These are phyloP conservation scores for Cucurbita maxima DNA, from an alignment of 306 rosid species.

Conservation along the genomic window DNA sequence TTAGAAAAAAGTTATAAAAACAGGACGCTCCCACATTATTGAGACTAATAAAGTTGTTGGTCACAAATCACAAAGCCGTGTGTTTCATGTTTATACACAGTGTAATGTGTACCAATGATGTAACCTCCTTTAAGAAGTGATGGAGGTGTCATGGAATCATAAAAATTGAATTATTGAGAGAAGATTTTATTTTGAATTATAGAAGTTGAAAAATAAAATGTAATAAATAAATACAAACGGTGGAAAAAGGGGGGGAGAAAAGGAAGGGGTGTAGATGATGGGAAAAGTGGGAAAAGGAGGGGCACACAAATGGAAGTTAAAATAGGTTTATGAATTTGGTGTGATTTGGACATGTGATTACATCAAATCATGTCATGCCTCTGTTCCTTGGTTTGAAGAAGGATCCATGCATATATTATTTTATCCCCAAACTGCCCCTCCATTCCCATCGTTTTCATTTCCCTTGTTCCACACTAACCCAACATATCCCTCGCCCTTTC, in stretches of 20 bases:
- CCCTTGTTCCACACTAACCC: conserved; percentile 9
- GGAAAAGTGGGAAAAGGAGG: neutral
- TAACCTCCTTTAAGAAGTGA: no score
- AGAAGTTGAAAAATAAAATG: no score
- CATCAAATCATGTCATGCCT: neutral
- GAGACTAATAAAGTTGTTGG: no score
- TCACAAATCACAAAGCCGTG: no score
- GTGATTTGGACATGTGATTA: neutral
- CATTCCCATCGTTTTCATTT: neutral
- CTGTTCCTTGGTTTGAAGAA: neutral
- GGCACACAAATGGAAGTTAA: neutral
- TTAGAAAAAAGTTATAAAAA: no score
- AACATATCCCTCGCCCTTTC: neutral
- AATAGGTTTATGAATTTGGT: neutral
- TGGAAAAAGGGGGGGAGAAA: no score
- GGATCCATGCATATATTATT: neutral
- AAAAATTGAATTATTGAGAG: no score
- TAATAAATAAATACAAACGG: neutral
- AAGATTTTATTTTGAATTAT: no score
- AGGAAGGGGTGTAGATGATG: neutral
- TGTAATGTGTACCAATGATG: no score
- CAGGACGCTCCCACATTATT: no score
- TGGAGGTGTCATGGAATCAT: no score
- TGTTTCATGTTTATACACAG: no score
- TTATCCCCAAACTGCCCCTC: neutral